These are phyloP conservation scores for Fusarium circinatum DNA, from an alignment of 2,329 filamentous ascomycete genomes.

Conservation along the genomic window DNA sequence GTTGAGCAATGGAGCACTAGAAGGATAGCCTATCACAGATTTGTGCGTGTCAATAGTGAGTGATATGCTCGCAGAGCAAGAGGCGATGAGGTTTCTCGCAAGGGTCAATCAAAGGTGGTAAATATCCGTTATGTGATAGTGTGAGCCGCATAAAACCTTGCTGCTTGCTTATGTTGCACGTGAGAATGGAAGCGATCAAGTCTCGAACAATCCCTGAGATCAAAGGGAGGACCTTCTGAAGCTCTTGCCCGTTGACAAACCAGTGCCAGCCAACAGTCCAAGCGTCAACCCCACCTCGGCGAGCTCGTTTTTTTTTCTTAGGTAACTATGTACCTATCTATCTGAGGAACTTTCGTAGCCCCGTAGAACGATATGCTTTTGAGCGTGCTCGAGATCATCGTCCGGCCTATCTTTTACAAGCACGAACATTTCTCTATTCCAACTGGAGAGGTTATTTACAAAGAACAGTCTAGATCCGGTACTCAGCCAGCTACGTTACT, in stretches of 20 bases:
- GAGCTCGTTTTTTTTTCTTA: not conserved
- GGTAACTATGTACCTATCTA: slow-evolving; percentile 31
- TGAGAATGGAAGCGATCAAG: slow-evolving; percentile 6
- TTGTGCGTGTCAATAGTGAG: not conserved
- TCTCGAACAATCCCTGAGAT: not conserved
- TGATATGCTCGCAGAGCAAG: not conserved
- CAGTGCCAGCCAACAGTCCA: slow-evolving; percentile 22
- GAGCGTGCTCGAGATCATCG: not conserved
- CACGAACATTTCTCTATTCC: not conserved
- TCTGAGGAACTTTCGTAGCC: not conserved
- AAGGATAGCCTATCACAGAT: not conserved
- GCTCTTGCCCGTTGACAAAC: slow-evolving; percentile 1
- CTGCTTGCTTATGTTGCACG: slow-evolving; percentile 12
- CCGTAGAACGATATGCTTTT: slow-evolving; percentile 14
- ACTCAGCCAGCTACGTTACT: not conserved
- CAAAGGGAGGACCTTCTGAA: slow-evolving; percentile 3
- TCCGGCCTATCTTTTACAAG: not conserved
- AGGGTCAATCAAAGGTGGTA: not conserved
- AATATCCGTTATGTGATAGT: not conserved
- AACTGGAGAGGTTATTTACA: not conserved
- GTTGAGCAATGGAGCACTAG: slow-evolving; percentile 5
- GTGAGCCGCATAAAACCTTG: not conserved
- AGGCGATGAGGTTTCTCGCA: not conserved
- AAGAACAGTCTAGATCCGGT: not conserved
- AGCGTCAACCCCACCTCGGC: slow-evolving; percentile 33